These are phyloP conservation scores for Coniochaeta pulveracea DNA, from an alignment of 2,329 filamentous ascomycete species.

Conservation along the genomic window DNA sequence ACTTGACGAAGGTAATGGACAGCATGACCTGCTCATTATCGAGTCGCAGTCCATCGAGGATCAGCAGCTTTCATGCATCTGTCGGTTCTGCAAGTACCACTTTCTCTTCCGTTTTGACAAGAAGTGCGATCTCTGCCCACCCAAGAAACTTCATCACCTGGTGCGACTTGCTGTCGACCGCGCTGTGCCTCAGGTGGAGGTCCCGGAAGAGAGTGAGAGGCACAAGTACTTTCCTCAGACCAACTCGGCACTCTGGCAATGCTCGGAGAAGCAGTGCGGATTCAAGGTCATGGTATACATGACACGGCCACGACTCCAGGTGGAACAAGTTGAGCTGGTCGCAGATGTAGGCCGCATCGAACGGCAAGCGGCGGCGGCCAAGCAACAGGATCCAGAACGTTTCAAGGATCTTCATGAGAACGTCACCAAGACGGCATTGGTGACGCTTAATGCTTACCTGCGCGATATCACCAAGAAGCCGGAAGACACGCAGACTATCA, in stretches of 20 bases:
- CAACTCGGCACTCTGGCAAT: slow-evolving; percentile 24
- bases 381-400: slow-evolving; percentile 32
- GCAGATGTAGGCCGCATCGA: slow-evolving; percentile 32
- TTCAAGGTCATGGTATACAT: slow-evolving; percentile 34
- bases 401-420: slow-evolving; percentile 29
- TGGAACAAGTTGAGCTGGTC: slow-evolving; percentile 29
- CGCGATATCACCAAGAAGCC: slow-evolving; percentile 32
- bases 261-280: slow-evolving; percentile 28
- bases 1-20: too few relatives aligned
- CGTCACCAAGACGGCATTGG: slow-evolving; percentile 27
- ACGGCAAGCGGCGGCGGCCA: slow-evolving; percentile 25
- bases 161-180: slow-evolving; percentile 5
- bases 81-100: slow-evolving; percentile 20
- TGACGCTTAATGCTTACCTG: slow-evolving; percentile 38
- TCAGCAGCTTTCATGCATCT: slow-evolving; percentile 15
- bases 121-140: slow-evolving; percentile 11
- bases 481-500: slow-evolving; percentile 21
- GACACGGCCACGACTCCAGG: slow-evolving; percentile 33
- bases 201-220: too few relatives aligned
- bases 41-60: background rate
- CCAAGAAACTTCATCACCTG: too few relatives aligned
- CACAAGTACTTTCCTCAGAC: slow-evolving; percentile 27
- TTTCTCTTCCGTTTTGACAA: slow-evolving; percentile 16
- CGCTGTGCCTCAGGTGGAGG: slow-evolving; percentile 3
- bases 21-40: slow-evolving; percentile 1